Evolutionary conservation across 768 basidiomycete genomes (phyloP), one percentile per base, ranked within the genome.

Genomic region (Termitomyces sp.): DNA sequence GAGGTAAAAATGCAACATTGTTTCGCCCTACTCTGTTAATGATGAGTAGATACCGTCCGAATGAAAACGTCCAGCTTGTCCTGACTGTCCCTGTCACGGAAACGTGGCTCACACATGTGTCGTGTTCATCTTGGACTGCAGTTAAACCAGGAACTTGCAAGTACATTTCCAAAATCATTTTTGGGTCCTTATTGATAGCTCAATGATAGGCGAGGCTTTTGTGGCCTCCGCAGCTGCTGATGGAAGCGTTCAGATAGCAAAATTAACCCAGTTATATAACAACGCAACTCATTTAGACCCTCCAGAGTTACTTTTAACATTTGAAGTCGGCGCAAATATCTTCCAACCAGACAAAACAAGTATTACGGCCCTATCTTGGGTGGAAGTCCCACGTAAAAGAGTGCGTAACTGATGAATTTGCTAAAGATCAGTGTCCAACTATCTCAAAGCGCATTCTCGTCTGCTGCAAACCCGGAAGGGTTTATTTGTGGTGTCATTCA

Each of bases 101-200:
- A 27, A 75, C 76, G 48, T 92, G 89, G 89, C 73, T 92, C 11
- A 85, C 80, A 4, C 78, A 83, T 61, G 65, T 88, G 16, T 76
- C 83, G 0, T 84, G 86, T 73, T 82, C 87, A 5, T 67, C 76
- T 15, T 91, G 89, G 88, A 68, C 61, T 9, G 42, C 66, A 44
- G 61, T 66, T 0, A 66, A 71, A 30, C 65, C 66, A 6, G 75
- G 75, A 50, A 72, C 69, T 56, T 79, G 89, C 87, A 61, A 69
- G 77, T 60, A 37, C 31, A 52, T 31, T 57, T 46, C 59, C n/a
- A n/a, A 31, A 54, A 41, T 39, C 60, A 30, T 57, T 37, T 13
- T 39, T 5, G 1, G 36, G 44, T 27, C 48, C 30, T 48, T 31
- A 34, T 31, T 58, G 44, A 56, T 42, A 16, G 16, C 22, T 46